phyloP scores from a whole-genome alignment of 352 stramenopile species.

The Aphanomyces invadans region DNA sequence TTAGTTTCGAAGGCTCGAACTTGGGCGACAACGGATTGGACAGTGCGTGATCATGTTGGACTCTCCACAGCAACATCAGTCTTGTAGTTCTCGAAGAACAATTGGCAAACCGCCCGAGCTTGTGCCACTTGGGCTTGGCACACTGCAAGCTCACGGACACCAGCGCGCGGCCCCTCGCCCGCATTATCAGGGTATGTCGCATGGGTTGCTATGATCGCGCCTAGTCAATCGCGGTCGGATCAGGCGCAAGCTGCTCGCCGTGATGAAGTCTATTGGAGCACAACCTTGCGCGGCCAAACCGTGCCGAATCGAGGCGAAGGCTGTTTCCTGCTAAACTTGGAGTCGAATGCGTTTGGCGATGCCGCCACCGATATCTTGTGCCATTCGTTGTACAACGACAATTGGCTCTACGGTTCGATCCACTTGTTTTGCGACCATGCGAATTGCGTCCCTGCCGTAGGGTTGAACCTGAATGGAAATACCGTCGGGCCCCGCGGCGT shows the following conservation, averaged over 20 bases:
- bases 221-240: neutral
- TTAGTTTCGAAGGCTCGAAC: conserved; percentile 4
- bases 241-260: conserved; percentile 11
- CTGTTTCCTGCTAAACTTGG: conserved; percentile 18
- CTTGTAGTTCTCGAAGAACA: conserved; percentile 11
- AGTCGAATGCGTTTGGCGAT: conserved; percentile 14
- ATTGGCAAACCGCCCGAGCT: conserved; percentile 2
- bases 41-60: neutral
- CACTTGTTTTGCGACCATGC: neutral
- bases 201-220: neutral
- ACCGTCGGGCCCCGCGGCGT: conserved; percentile 15
- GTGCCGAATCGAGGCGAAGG: conserved; percentile 11
- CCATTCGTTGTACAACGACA: conserved; percentile 23
- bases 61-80: neutral
- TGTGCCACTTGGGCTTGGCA: conserved; percentile 14
- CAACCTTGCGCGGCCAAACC: conserved; percentile 17
- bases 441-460: neutral
- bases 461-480: conserved; percentile 15
- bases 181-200: conserved; percentile 14
- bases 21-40: conserved; percentile 17
- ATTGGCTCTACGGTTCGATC: conserved; percentile 19
- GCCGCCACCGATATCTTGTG: conserved; percentile 21
- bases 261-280: conserved; percentile 22
- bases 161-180: conserved; percentile 8
- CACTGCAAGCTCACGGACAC: conserved; percentile 15